Evolutionary conservation across 352 stramenopile species (phyloP).

Genomic region (Pythium scleroteichum): DNA sequence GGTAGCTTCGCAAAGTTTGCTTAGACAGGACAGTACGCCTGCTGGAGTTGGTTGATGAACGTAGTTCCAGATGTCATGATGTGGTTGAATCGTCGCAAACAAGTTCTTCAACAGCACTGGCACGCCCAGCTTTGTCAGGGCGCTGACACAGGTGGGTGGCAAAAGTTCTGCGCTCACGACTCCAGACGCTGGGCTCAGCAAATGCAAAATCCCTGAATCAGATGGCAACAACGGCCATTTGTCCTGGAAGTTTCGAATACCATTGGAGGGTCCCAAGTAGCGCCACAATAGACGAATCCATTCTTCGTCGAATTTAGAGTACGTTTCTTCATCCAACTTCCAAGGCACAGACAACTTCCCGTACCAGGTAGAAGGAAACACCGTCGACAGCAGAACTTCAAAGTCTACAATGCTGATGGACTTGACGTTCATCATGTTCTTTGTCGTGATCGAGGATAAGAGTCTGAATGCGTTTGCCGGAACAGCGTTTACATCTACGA

Average conservation of each 20-base stretch:
- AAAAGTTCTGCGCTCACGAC: constrained; percentile 62
- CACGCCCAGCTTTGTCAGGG: constrained; percentile 39
- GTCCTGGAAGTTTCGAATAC: constrained; percentile 48
- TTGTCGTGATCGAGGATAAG: constrained; percentile 35
- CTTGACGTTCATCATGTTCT: constrained; percentile 47
- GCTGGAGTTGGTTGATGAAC: constrained; percentile 68
- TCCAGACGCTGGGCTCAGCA: constrained; percentile 42
- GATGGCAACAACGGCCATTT: constrained; percentile 75
- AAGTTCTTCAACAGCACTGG: constrained; percentile 56
- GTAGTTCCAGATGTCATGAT: constrained; percentile 67
- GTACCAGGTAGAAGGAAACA: constrained; percentile 55
- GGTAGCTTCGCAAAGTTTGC: constrained; percentile 6
- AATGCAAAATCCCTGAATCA: constrained; percentile 38
- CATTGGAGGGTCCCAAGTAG: constrained; percentile 52
- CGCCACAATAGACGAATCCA: constrained; percentile 70
- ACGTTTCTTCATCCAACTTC: constrained; percentile 25
- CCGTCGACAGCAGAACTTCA: constrained; percentile 48
- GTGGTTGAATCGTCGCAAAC: constrained; percentile 52
- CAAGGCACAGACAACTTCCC: constrained; percentile 33
- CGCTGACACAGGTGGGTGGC: constrained; percentile 25
- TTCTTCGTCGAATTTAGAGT: constrained; percentile 35
- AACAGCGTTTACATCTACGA: constrained; percentile 50
- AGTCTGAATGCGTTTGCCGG: constrained; percentile 29
- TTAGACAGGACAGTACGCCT: constrained; percentile 41
- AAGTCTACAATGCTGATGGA: constrained; percentile 52